Conservation (phyloP, 2,329 filamentous ascomycete genomes). For the Gremmenia infestans region DNA sequence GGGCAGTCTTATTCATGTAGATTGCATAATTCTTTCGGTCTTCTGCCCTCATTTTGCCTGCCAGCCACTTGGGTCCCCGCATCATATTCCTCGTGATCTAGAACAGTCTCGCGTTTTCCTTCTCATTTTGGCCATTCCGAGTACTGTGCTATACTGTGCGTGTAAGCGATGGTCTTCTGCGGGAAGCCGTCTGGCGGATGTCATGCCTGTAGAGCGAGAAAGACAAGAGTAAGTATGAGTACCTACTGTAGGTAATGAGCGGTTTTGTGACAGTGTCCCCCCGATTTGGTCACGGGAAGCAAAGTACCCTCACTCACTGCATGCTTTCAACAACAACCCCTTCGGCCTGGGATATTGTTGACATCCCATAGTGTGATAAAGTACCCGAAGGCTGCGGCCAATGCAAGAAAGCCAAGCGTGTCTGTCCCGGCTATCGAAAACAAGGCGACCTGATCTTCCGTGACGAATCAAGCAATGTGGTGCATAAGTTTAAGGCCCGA, state of each 20-base stretch:
- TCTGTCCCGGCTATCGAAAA: constrained; percentile 52
- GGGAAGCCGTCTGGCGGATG: constrained; percentile 54
- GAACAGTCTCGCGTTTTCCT: too few relatives aligned
- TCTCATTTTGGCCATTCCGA: not conserved
- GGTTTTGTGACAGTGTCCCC: too few relatives aligned
- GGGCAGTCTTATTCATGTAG: not conserved
- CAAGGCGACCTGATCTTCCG: constrained; percentile 53
- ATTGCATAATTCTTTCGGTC: not conserved
- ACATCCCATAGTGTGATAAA: constrained; percentile 47
- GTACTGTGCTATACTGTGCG: not conserved
- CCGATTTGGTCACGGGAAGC: too few relatives aligned
- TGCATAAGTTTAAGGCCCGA: constrained; percentile 39
- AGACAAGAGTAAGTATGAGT: constrained; percentile 42
- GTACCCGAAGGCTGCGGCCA: constrained; percentile 48
- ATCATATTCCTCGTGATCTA: not conserved
- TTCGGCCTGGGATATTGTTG: not conserved
- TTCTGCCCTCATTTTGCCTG: not conserved
- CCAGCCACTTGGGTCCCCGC: not conserved
- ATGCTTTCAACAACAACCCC: not conserved
- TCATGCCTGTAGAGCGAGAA: constrained; percentile 50
- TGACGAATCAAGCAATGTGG: constrained; percentile 51
- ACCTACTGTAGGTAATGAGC: not conserved
- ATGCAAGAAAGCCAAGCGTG: constrained; percentile 46
- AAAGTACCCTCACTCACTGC: not conserved
- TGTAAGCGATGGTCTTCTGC: constrained; percentile 47